Evolutionary conservation across 345 rosid species (phyloP), one percentile per base, ranked within the genome.

Genomic region (Conringia planisiliqua): DNA sequence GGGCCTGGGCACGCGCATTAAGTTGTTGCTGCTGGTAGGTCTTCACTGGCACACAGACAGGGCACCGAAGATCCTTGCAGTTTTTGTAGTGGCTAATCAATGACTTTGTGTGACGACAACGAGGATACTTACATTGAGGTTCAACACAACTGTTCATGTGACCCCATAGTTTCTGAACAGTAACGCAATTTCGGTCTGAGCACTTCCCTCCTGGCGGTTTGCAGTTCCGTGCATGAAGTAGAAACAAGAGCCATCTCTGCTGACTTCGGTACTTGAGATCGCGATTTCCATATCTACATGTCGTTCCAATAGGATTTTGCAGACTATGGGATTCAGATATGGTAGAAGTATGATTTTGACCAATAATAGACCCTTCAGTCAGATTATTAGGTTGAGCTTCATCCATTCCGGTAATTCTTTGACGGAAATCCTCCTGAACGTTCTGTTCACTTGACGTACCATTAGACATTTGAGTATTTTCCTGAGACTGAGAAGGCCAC

Each of bases 21-120:
- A 72, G 69, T 36, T 87, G 90, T 50, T 68, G 82, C 82, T 82
- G 89, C 38, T 82, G 20, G 77, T 78, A 89, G 32, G 76, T 73
- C 74, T 81, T 95, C 5, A 89, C 97, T 48, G 92, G 92, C 81
- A 90, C 78, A 80, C 99, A 95, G 77, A 95, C 96, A 38, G 96
- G 97, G 85, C 99, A 95, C 61, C 82, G 58, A 10, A 73, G 48
- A 71, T 89, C 87, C 78, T 65, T 77, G 83, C 99, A 95, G 42
- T 68, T 82, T 82, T 69, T 90, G 66, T 81, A 79, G 80, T 95
- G 99, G 59, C 59, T 73, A 68, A 90, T 70, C 86, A 95, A 78
- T 70, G 70, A 73, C 81, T 83, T 92, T 32, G 98, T 85, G 64
- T 71, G 91, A 78, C 76, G 83, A 76, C 99, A 95, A 14, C 97